phyloP scores from a whole-genome alignment of 306 rosid species.

The Vigna nakashimae region DNA sequence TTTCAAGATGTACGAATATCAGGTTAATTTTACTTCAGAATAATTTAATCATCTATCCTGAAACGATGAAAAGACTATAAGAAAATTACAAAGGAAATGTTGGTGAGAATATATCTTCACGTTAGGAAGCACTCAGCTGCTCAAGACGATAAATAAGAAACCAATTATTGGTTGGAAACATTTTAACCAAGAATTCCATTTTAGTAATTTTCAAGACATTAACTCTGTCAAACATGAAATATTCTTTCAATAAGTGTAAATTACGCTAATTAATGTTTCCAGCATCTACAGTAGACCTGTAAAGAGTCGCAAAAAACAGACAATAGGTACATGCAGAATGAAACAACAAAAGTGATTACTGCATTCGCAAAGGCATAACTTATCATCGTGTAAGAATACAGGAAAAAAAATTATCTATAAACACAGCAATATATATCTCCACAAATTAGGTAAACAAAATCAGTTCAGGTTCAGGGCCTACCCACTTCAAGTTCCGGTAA shows the following conservation, averaged over 20 bases:
- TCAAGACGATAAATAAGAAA: slow-evolving; percentile 14
- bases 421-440: slow-evolving; percentile 22
- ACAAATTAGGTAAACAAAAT: slow-evolving; percentile 39
- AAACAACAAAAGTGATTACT: slow-evolving; percentile 12
- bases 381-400: not conserved
- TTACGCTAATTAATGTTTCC: not conserved
- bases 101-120: slow-evolving; percentile 24
- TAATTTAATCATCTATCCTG: slow-evolving; percentile 31
- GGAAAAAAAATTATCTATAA: slow-evolving; percentile 8
- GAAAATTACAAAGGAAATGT: not conserved
- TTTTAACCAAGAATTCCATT: not conserved
- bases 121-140: slow-evolving; percentile 23
- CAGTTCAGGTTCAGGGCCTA: slow-evolving; percentile 48
- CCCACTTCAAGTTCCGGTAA: slow-evolving; percentile 91
- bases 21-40: slow-evolving; percentile 33
- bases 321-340: slow-evolving; percentile 3
- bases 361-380: slow-evolving; percentile 22
- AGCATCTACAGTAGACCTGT: slow-evolving; percentile 16
- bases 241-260: not conserved
- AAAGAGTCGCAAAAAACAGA: slow-evolving; percentile 35
- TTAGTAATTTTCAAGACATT: slow-evolving; percentile 12
- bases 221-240: slow-evolving; percentile 30
- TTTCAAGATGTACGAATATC: slow-evolving; percentile 30
- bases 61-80: slow-evolving; percentile 20
- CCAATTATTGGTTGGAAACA: slow-evolving; percentile 18